Evolutionary conservation across 148 eudicot genomes (phyloP).

Genomic region (Silene conica): DNA sequence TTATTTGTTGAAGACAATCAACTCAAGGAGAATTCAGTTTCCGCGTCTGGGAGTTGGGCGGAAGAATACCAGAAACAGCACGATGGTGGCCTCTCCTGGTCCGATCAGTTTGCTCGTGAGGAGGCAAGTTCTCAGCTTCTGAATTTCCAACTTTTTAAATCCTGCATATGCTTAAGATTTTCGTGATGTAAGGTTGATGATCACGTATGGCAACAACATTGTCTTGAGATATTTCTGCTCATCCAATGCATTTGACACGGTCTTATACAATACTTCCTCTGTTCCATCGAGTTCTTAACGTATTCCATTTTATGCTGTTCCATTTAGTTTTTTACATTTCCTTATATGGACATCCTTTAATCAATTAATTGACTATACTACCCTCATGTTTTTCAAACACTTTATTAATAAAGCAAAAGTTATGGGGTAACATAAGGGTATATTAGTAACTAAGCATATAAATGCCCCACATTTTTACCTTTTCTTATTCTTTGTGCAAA

Average conservation of each 20-base stretch:
- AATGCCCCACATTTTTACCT: too few relatives aligned
- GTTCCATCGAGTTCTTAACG: too few relatives aligned
- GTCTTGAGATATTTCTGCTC: background rate
- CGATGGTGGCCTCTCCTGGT: constrained; percentile 61
- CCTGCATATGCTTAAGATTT: background rate
- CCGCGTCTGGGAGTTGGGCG: constrained; percentile 84
- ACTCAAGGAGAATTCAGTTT: constrained; percentile 49
- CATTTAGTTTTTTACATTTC: too few relatives aligned
- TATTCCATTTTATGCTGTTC: too few relatives aligned
- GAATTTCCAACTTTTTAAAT: background rate
- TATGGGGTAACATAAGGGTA: too few relatives aligned
- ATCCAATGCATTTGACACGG: background rate
- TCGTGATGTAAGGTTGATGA: background rate
- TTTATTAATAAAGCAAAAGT: too few relatives aligned
- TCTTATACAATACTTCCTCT: background rate
- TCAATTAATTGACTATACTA: too few relatives aligned
- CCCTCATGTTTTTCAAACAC: too few relatives aligned
- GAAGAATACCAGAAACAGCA: constrained; percentile 66
- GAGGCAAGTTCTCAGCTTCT: constrained; percentile 47
- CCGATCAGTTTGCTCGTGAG: constrained; percentile 61
- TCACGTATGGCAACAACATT: background rate
- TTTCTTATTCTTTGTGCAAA: too few relatives aligned
- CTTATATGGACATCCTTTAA: too few relatives aligned
- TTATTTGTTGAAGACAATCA: constrained; percentile 82
- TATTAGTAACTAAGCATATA: too few relatives aligned